A percentile compares a stretch with the other conserved stretches of the same genome.
Conservation (phyloP, 1,284 basidiomycete species). For the Rhizoctonia solani region DNA sequence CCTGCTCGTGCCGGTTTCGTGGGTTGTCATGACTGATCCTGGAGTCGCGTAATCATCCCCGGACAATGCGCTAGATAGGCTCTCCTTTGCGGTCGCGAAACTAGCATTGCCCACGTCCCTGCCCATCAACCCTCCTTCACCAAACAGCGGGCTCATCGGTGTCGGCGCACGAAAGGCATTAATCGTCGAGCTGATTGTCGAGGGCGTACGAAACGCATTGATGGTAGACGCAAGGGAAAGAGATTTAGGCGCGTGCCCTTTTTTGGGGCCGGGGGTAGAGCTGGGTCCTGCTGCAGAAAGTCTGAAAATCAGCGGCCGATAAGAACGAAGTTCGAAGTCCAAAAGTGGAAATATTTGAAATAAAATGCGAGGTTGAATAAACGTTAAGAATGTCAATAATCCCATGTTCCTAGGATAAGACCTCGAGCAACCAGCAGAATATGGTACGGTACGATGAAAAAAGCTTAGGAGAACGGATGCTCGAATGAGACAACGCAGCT, state of each 20-base stretch:
- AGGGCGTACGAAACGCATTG: slow-evolving; percentile 14
- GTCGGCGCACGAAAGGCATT: background rate
- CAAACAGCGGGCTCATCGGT: background rate
- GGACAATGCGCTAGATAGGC: too few species aligned
- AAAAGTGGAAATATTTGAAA: too few species aligned
- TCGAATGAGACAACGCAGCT: too few species aligned
- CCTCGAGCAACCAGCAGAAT: too few species aligned
- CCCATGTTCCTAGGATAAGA: too few species aligned
- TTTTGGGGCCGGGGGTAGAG: slow-evolving; percentile 8
- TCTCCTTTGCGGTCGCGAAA: background rate
- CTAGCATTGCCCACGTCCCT: background rate
- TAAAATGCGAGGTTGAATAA: too few species aligned
- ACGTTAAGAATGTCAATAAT: too few species aligned
- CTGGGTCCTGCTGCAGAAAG: background rate
- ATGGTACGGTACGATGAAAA: too few species aligned
- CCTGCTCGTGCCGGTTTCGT: background rate
- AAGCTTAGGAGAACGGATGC: too few species aligned
- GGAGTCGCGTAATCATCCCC: too few species aligned
- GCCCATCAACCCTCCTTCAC: background rate
- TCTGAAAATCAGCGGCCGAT: too few species aligned
- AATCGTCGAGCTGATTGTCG: background rate
- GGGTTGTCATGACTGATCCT: background rate
- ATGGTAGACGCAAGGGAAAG: slow-evolving; percentile 25
- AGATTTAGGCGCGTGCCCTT: slow-evolving; percentile 3
- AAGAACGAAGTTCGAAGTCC: too few species aligned